Evolutionary conservation across 2,329 filamentous ascomycete genomes (phyloP), one percentile per base, ranked within the genome.

Genomic region (Sclerotinia minor): DNA sequence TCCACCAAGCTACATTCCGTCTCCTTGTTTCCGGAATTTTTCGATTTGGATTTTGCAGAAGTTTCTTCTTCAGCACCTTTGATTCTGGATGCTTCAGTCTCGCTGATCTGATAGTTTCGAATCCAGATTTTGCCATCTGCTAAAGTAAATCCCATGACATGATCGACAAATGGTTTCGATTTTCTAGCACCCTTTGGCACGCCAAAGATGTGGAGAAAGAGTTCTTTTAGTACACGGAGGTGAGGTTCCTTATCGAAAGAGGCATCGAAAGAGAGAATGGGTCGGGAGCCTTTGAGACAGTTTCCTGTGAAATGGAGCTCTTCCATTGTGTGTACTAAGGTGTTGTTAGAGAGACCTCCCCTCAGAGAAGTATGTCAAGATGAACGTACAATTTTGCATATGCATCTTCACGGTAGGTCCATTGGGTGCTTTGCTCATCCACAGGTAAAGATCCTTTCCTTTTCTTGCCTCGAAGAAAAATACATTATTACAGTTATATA

Each of bases 261-360:
- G 65, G 87, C 86, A 78, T 98, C 95, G 79, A 99, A 99, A 47
- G 92, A 95, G 67, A 99, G 87, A 50, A 99, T 83, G 1, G 95
- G 94, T 47, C 95, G 85, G 38, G 92, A 95, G 69, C 95, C 95
- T 81, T 97, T 97, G 70, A 98, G 83, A 78, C 94, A 97, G 83
- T 99, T 99, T 65, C 95, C 95, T 21, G 93, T 94, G 79, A 99
- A 98, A 77, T 97, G 92, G 47, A 99, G 84, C 79, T 99, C 95
- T 76, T 94, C 92, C 92, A 96, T 97, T 13, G 94, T 97, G 81
- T 97, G 94, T 76, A 97, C 85, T 91, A 73, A 76, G 78, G 44
- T 78, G 55, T 17, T 54, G 57, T 74, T 61, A 71, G 67, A 41
- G 32, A 52, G 41, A 4, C 11, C 45, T 53, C 45, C 17, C 45